These are phyloP conservation scores for Penicillium palitans DNA, from an alignment of 2,329 filamentous ascomycete genomes.

Conservation along the genomic window DNA sequence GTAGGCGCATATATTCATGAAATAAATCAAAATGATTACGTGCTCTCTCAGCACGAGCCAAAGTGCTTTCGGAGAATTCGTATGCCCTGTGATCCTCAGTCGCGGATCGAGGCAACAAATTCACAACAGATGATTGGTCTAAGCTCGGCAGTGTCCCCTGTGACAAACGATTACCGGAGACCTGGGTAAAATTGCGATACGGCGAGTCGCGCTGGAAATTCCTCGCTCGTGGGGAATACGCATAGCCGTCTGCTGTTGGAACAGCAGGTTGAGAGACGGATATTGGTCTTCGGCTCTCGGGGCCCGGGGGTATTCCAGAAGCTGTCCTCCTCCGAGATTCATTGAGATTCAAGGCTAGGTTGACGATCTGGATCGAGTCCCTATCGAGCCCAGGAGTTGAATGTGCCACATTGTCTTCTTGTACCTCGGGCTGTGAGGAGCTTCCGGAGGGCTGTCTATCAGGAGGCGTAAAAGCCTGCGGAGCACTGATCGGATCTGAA, in stretches of 20 bases:
- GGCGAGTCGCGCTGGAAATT: conserved; percentile 17
- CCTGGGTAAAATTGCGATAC: conserved; percentile 28
- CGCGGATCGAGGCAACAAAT: conserved; percentile 31
- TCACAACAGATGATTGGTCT: conserved; percentile 26
- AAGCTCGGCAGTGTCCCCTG: conserved; percentile 11
- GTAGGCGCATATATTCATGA: conserved; percentile 75
- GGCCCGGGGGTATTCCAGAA: conserved; percentile 57
- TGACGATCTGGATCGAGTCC: conserved; percentile 86
- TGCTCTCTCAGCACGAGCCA: conserved; percentile 79
- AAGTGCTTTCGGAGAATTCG: conserved; percentile 72
- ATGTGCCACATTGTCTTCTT: conserved; percentile 13
- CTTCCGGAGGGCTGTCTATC: conserved; percentile 15
- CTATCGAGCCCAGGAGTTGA: conserved; percentile 56
- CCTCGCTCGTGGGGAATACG: conserved; percentile 16
- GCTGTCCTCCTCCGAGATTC: conserved; percentile 68
- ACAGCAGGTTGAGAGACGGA: conserved; percentile 27
- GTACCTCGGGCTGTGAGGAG: conserved; percentile 16
- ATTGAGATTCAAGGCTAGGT: conserved; percentile 85
- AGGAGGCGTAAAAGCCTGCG: conserved; percentile 15
- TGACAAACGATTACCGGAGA: conserved; percentile 24
- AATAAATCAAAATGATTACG: conserved; percentile 83
- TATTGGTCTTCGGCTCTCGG: conserved; percentile 36
- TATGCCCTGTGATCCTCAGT: conserved; percentile 41
- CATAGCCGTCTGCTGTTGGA: conserved; percentile 24
- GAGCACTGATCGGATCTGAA: conserved; percentile 8